A percentile compares a stretch with the other conserved stretches of the same genome.
phyloP scores from a whole-genome alignment of 106 monocot species.

The Chionographis japonica region DNA sequence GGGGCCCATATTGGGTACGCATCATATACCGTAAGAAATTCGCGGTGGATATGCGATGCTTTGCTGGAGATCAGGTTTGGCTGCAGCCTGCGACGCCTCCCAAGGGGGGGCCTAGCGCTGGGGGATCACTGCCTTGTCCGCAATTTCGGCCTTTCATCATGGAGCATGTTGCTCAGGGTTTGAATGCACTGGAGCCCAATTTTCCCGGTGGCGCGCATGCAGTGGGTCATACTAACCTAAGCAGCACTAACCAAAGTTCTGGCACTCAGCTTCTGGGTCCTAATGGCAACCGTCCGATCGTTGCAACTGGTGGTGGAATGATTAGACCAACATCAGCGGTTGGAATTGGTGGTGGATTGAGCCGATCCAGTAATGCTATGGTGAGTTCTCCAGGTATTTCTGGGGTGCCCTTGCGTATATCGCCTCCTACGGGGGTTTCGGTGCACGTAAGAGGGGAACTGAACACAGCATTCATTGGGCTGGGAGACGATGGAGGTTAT shows the following conservation, averaged over 20 bases:
- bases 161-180: constrained; percentile 99
- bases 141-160: constrained; percentile 98
- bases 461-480: constrained; percentile 94
- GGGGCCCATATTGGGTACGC: constrained; percentile 97
- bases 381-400: constrained; percentile 67
- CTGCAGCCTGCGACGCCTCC: constrained; percentile 97
- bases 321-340: constrained; percentile 35
- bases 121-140: constrained; percentile 95
- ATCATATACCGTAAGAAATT: constrained; percentile 99
- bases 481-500: constrained; percentile 99
- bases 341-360: constrained; percentile 55
- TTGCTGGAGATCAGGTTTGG: constrained; percentile 99
- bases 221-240: constrained; percentile 23
- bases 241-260: constrained; percentile 22
- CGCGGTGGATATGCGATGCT: constrained; percentile 97
- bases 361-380: constrained; percentile 47
- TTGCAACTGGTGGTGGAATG: constrained; percentile 24
- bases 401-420: constrained; percentile 67
- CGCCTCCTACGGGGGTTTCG: constrained; percentile 69
- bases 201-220: constrained; percentile 44
- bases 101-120: constrained; percentile 76
- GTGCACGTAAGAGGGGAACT: constrained; percentile 91
- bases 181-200: constrained; percentile 86
- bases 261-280: constrained; percentile 23
- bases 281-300: constrained; percentile 29